Evolutionary conservation across 371 early-diverging fungal genomes (phyloP).

Genomic region (Dichotomocladium elegans): DNA sequence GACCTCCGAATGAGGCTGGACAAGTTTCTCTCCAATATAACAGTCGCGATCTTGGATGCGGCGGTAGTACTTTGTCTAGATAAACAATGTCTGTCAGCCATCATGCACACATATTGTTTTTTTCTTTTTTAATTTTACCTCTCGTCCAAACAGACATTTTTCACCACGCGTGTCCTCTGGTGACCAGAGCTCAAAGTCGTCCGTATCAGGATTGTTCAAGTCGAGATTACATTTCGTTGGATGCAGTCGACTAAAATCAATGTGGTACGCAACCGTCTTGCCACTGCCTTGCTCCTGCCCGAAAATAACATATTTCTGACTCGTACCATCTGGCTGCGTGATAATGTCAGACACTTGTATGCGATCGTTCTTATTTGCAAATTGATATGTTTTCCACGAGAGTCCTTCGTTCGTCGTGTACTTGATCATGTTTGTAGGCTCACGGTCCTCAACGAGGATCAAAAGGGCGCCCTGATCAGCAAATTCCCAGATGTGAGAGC

Average conservation of each 20-base stretch:
- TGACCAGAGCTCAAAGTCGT: slow-evolving; percentile 82
- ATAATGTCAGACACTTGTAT: slow-evolving; percentile 63
- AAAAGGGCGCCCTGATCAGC: slow-evolving; percentile 84
- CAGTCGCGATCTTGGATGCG: slow-evolving; percentile 75
- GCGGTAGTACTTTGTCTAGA: slow-evolving; percentile 67
- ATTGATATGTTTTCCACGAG: slow-evolving; percentile 55
- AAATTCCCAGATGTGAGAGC: slow-evolving; percentile 80
- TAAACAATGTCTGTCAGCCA: not conserved
- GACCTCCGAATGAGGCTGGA: slow-evolving; percentile 53
- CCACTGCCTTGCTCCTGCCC: slow-evolving; percentile 40
- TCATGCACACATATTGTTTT: not conserved
- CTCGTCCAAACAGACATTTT: slow-evolving; percentile 71
- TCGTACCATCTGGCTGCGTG: slow-evolving; percentile 70
- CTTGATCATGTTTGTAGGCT: slow-evolving; percentile 70
- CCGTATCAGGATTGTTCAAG: slow-evolving; percentile 36
- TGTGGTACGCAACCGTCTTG: slow-evolving; percentile 53
- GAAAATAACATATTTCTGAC: slow-evolving; percentile 67
- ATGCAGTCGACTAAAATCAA: slow-evolving; percentile 78
- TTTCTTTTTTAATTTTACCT: slow-evolving; percentile 20
- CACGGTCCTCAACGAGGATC: slow-evolving; percentile 69
- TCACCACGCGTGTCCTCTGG: slow-evolving; percentile 51
- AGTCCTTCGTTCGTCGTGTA: slow-evolving; percentile 63
- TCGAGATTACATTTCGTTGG: slow-evolving; percentile 60
- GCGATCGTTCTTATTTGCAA: slow-evolving; percentile 44
- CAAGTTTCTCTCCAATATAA: slow-evolving; percentile 71